A percentile compares a stretch with the other conserved stretches of the same genome.
These are phyloP conservation scores for Penicillium janthinellum DNA, from an alignment of 2,329 filamentous ascomycete genomes.

Conservation along the genomic window DNA sequence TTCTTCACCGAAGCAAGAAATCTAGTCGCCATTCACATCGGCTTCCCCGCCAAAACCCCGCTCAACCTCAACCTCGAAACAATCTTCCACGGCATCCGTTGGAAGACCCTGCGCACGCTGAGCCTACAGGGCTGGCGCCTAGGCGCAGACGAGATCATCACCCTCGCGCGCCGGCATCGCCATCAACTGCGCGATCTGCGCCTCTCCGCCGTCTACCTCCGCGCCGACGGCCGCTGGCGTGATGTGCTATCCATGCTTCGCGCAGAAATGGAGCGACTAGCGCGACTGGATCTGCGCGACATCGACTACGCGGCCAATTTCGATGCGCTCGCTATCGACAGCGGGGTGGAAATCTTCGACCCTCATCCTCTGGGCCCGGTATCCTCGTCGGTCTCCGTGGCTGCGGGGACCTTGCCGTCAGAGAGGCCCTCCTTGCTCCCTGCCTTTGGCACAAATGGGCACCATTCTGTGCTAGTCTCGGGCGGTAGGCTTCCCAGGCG, in stretches of 20 bases:
- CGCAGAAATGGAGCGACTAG: conserved; percentile 58
- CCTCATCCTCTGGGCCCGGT: not conserved
- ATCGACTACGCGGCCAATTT: conserved; percentile 62
- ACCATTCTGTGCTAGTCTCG: not conserved
- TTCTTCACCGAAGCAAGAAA: conserved; percentile 63
- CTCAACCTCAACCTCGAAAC: conserved; percentile 60
- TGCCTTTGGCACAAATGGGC: not conserved
- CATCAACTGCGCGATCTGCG: conserved; percentile 61
- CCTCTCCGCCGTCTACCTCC: conserved; percentile 62
- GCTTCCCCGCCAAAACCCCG: conserved; percentile 61
- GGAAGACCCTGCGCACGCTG: conserved; percentile 63
- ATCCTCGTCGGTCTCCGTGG: conserved; percentile 22
- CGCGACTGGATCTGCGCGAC: conserved; percentile 64
- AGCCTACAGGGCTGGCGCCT: conserved; percentile 68
- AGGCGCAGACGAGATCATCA: conserved; percentile 61
- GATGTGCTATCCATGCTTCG: conserved; percentile 61
- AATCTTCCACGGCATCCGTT: conserved; percentile 64
- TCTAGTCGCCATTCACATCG: conserved; percentile 65
- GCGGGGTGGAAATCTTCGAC: conserved; percentile 23
- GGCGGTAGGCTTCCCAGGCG: not conserved
- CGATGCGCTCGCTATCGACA: conserved; percentile 43
- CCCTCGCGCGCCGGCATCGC: conserved; percentile 58
- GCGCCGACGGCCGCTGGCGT: conserved; percentile 62
- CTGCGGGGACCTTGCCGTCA: conserved; percentile 17
- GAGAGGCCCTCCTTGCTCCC: conserved; percentile 4